Conservation (phyloP, 2,329 filamentous ascomycete species). For the Coniochaeta sp. region DNA sequence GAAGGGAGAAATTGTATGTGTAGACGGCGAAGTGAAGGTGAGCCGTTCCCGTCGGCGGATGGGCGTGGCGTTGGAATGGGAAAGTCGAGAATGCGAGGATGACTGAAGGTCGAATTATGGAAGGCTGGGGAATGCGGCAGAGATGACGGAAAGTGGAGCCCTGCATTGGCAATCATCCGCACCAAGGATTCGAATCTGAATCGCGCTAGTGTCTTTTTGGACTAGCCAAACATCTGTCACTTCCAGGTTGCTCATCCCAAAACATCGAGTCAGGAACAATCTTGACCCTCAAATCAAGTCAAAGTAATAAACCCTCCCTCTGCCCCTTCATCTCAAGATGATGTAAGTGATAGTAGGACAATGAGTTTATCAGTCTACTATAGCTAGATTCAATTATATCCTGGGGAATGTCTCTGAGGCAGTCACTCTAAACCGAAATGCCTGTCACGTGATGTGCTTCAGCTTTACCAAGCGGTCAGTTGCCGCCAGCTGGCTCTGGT, state of each 20-base stretch:
- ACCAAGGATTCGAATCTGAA: not conserved
- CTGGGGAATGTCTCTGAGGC: no score
- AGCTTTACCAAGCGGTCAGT: not conserved
- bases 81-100: not conserved
- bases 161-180: not conserved
- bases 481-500: not conserved
- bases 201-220: not conserved
- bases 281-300: not conserved
- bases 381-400: no score
- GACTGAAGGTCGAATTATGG: not conserved
- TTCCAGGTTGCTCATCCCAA: not conserved
- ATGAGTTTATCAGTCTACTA: no score
- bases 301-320: no score
- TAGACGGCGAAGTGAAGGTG: not conserved
- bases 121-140: conserved; percentile 3
- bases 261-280: not conserved
- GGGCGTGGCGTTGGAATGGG: not conserved
- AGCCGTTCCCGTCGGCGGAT: not conserved
- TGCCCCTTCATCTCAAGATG: no score
- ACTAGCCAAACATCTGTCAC: not conserved
- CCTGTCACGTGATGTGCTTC: not conserved
- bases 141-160: conserved; percentile 1
- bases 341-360: no score
- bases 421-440: no score
- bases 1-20: no score